Evolutionary conservation across 805 yeast genomes (phyloP), one percentile per base, ranked within the genome.

Genomic region (Wickerhamiella sergipiensis): DNA sequence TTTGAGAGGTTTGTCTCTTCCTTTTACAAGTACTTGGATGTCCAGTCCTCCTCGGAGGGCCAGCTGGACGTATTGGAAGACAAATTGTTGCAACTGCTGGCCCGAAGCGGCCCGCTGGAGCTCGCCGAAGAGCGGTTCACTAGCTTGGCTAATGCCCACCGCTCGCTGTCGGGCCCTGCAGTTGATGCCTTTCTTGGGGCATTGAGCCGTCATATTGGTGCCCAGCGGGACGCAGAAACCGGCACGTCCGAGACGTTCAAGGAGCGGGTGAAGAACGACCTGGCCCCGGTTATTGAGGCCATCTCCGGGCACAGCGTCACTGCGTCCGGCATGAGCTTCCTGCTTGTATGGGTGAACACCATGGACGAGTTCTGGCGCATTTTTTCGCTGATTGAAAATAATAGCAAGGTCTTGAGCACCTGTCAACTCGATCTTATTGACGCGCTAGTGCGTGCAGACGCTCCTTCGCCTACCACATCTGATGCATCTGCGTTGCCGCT

Each of bases 321-420:
- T 3, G 60, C 64, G 1, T 56, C 57, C 2, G 49, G 55, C 5
- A 53, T 60, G 19, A 49, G 53, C 43, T 64, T 64, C 43, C 49
- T 63, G 46, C 53, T 64, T 18, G 51, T 55, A n/a, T 57, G 60
- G 57, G 50, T 56, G 9, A 38, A 42, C n/a, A 45, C 53, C 9
- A 39, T 43, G 19, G 59, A 51, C 10, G 67, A 64, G 23, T 55
- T 64, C 6, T 56, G 58, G 55, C 51, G 55, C n/a, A 52, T 64
- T 31, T 50, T 63, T 12, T 56, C 52, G 8, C 24, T 51, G 2
- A 59, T 60, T 8, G 54, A 55, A 18, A 45, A 53, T 38, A 39
- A 54, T 10, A 45, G 44, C n/a, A 56, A 52, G 12, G 58, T 64
- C 13, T 54, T 57, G 23, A 45, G 51, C 9, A 44, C 45, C n/a